Percentiles rank a stretch among this genome's conserved stretches.
These are phyloP conservation scores for Eucalyptus polyanthemos DNA, from an alignment of 345 rosid species.

Conservation along the genomic window DNA sequence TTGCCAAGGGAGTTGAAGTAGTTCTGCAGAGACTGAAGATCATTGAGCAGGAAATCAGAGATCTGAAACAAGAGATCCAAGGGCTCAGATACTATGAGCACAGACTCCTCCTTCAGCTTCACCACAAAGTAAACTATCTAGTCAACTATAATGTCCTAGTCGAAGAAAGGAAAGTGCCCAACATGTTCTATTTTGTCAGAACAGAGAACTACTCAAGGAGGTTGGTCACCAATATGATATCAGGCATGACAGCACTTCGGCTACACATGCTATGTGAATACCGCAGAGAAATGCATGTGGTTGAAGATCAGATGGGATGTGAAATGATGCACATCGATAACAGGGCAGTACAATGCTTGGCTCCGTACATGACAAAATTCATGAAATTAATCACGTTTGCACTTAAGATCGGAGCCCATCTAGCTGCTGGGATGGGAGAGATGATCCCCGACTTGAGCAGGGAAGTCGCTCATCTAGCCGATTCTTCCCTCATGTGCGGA, in stretches of 20 bases:
- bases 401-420: constrained; percentile 85
- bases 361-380: constrained; percentile 82
- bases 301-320: constrained; percentile 80
- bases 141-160: constrained; percentile 76
- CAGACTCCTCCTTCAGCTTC: constrained; percentile 77
- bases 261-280: constrained; percentile 89
- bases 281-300: constrained; percentile 85
- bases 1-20: constrained; percentile 85
- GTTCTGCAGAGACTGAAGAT: constrained; percentile 82
- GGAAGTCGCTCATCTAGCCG: constrained; percentile 61
- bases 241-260: constrained; percentile 79
- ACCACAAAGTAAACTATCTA: constrained; percentile 81
- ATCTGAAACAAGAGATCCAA: constrained; percentile 92
- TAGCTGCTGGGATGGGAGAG: constrained; percentile 87
- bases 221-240: constrained; percentile 56
- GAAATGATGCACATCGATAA: constrained; percentile 88
- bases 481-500: constrained; percentile 52
- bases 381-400: constrained; percentile 83
- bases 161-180: constrained; percentile 88
- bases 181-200: constrained; percentile 75
- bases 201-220: constrained; percentile 84
- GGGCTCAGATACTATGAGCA: constrained; percentile 88
- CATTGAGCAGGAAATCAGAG: constrained; percentile 91
- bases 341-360: constrained; percentile 54
- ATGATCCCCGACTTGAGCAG: constrained; percentile 92